Conservation (phyloP, 345 rosid species). For the Lenwebbia sp. region DNA sequence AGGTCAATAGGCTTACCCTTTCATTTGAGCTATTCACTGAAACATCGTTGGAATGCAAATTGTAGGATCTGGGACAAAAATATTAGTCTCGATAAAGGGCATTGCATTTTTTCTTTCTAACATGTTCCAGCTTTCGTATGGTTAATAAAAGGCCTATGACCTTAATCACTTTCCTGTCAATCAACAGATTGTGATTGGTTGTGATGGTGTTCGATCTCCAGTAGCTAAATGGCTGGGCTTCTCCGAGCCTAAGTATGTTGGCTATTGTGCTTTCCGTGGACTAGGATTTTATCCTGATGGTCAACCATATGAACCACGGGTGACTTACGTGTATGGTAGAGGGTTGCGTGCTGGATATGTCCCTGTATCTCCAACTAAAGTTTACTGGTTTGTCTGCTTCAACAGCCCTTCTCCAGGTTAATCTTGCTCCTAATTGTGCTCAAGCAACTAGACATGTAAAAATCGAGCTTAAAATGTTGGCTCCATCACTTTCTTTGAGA, state of each 20-base stretch:
- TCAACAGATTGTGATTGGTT: constrained; percentile 77
- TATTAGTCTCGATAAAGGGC: not conserved
- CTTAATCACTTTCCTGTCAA: not conserved
- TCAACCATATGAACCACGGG: constrained; percentile 56
- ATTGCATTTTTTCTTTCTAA: not conserved
- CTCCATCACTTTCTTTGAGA: not conserved
- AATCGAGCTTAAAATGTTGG: not conserved
- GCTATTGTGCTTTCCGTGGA: constrained; percentile 74
- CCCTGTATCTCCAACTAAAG: constrained; percentile 71
- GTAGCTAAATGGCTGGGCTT: constrained; percentile 90
- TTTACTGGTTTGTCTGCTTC: constrained; percentile 91
- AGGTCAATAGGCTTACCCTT: constrained; percentile 17
- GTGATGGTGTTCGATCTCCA: constrained; percentile 74
- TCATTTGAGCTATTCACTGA: not conserved
- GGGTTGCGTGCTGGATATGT: constrained; percentile 83
- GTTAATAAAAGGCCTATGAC: not conserved
- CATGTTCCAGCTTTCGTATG: not conserved
- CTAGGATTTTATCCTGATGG: constrained; percentile 58
- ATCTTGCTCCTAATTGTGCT: not conserved
- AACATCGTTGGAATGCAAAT: not conserved
- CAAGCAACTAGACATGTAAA: not conserved
- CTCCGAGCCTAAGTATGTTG: constrained; percentile 68
- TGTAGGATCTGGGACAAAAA: not conserved
- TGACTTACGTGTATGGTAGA: constrained; percentile 67
- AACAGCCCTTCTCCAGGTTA: constrained; percentile 76